Evolutionary conservation across 495 filamentous ascomycete genomes (phyloP), one percentile per base, ranked within the genome.

Genomic region (Penicillium paradoxum): DNA sequence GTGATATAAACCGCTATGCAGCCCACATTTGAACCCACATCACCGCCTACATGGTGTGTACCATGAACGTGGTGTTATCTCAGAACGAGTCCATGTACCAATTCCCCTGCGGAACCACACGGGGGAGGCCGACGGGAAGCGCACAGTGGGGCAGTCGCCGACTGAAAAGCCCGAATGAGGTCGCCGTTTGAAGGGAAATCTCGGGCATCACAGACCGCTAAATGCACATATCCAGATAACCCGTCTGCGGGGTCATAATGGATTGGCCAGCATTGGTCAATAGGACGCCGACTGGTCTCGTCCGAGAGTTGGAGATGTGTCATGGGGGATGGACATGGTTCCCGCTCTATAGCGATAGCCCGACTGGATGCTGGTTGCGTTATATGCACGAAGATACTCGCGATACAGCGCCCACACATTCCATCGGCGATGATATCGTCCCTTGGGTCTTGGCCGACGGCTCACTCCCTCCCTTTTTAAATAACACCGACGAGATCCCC

Each of bases 301-400:
- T 37, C 49, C 53, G 50, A 57, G 54, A 60, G 29, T 21, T 4
- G 22, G 33, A 27, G 24, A 44, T 45, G 37, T 25, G 43, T 39
- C 24, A 42, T 24, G 11, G 25, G n/a, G 13, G 25, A 25, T 32
- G 42, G 43, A 15, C n/a, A 36, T 25, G n/a, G 7, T 45, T 45
- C 27, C 45, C 45, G 40, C 24, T 24, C 33, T 30, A 49, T 58
- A 29, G 58, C 58, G 58, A 59, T 17, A 36, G 42, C 52, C 57
- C 50, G 60, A 61, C 57, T 66, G 60, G 63, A 45, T 25, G 19
- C 15, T 54, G 60, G 52, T 66, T 61, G 60, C 63, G 63, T 63
- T 66, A 66, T 66, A 59, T 61, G 60, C 52, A 55, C 45, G 38
- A 58, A 58, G 55, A 56, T 60, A 53, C 55, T 58, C 53, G 44